Evolutionary conservation across 768 basidiomycete genomes (phyloP), one percentile per base, ranked within the genome.

Genomic region (Neoboletus subvelutipes): DNA sequence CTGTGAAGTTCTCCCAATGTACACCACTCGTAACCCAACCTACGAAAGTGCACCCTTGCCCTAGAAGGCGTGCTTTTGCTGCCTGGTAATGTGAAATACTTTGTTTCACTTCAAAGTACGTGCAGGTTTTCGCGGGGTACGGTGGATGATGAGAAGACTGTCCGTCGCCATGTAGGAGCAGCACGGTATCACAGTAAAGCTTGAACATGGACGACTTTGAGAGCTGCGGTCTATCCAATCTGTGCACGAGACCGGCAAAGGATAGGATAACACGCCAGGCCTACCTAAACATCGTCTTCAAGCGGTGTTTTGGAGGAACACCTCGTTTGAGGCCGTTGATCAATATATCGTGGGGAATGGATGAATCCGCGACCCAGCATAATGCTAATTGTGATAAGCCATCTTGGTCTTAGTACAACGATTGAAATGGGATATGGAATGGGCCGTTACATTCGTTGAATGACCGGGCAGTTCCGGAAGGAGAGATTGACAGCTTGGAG

Each of bases 271-370:
- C 28, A 22, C 1, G 12, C 54, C 71, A 48, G 45, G 54, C 58
- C n/a, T 54, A 87, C 91, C 85, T 82, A 40, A 81, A 84, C 68
- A 86, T 86, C 8, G 79, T 72, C 33, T 79, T 79, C 59, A 81
- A 76, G 26, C 87, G 78, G 63, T 90, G 83, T 66, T 89, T 92
- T 0, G 86, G 82, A 12, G 88, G 75, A 2, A 89, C 83, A 2
- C 92, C 92, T 45, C 92, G 84, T 64, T 82, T 86, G n/a, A 86
- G 73, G 3, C 92, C 92, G 58, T 90, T 90, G 60, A 90, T 89
- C 45, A 93, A 65, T 22, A 91, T 78, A 66, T 95, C 90, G 29
- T 73, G 67, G 6, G 74, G 57, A n/a, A 63, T 60, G 2, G 64
- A 52, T 0, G 78, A 75, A 47, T 83, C 83, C 15, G 84, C 80